Conservation (phyloP, 805 yeast species). For the Wickerhamiella alocasiicola region DNA sequence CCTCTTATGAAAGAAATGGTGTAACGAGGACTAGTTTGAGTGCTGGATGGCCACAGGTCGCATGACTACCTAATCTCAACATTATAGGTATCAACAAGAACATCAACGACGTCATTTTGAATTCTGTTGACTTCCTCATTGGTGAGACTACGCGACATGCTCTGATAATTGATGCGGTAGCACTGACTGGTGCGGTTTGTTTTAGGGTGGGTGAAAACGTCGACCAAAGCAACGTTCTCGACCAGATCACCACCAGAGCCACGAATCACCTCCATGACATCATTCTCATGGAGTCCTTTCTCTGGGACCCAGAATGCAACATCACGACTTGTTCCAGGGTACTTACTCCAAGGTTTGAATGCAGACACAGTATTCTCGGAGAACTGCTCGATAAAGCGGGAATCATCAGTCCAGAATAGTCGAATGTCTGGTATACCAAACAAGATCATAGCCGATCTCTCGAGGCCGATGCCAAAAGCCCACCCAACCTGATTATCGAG, state of each 20-base stretch:
- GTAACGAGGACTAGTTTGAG: no score
- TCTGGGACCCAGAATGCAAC: constrained; percentile 80
- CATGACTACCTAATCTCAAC: no score
- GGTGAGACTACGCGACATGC: constrained; percentile 87
- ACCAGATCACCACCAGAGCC: constrained; percentile 71
- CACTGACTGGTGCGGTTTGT: constrained; percentile 67
- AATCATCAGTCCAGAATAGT: constrained; percentile 79
- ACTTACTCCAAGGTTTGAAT: constrained; percentile 81
- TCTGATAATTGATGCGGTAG: constrained; percentile 83
- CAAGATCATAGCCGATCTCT: constrained; percentile 87
- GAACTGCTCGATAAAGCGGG: constrained; percentile 67
- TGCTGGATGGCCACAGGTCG: no score
- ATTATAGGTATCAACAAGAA: constrained; percentile 39
- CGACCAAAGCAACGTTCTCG: constrained; percentile 69
- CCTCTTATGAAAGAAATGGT: no score
- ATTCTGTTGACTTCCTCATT: constrained; percentile 69
- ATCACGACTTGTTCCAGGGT: constrained; percentile 77
- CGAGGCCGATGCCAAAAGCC: constrained; percentile 97
- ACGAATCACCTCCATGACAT: constrained; percentile 86
- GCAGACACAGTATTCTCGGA: constrained; percentile 47
- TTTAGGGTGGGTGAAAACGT: constrained; percentile 77
- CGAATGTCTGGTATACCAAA: constrained; percentile 95
- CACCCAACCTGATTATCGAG: constrained; percentile 59
- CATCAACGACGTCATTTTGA: constrained; percentile 51
- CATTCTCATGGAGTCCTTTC: constrained; percentile 61